phyloP scores from a whole-genome alignment of 306 rosid species.

The Ceratonia siliqua region DNA sequence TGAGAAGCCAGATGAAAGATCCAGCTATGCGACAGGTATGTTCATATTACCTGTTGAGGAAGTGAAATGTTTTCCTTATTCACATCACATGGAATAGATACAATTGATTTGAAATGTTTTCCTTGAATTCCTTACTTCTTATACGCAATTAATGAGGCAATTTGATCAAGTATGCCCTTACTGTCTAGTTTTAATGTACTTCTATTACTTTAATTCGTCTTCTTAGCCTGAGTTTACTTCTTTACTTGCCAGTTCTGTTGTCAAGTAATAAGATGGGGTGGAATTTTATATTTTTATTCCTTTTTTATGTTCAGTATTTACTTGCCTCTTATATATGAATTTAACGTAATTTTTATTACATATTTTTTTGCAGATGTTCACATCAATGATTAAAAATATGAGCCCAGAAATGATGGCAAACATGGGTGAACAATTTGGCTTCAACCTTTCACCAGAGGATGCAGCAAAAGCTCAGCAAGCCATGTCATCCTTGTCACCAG shows the following conservation, averaged over 20 bases:
- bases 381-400: constrained; percentile 92
- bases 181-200: background rate
- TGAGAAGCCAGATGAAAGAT: constrained; percentile 95
- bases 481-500: constrained; percentile 86
- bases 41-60: constrained; percentile 29
- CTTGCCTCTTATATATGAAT: background rate
- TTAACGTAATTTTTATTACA: constrained; percentile 11
- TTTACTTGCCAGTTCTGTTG: constrained; percentile 8
- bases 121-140: background rate
- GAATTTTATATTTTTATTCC: background rate
- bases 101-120: background rate
- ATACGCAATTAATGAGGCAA: background rate
- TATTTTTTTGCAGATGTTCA: constrained; percentile 71
- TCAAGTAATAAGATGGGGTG: constrained; percentile 1
- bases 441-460: constrained; percentile 83
- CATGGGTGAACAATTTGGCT: constrained; percentile 91
- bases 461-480: constrained; percentile 87
- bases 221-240: constrained; percentile 13
- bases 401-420: constrained; percentile 97
- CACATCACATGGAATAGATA: constrained; percentile 18
- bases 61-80: background rate
- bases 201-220: background rate
- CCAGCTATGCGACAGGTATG: constrained; percentile 93
- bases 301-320: constrained; percentile 8
- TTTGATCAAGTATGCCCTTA: constrained; percentile 10